Conservation (phyloP, 306 rosid genomes). For the Gillenia trifoliata region DNA sequence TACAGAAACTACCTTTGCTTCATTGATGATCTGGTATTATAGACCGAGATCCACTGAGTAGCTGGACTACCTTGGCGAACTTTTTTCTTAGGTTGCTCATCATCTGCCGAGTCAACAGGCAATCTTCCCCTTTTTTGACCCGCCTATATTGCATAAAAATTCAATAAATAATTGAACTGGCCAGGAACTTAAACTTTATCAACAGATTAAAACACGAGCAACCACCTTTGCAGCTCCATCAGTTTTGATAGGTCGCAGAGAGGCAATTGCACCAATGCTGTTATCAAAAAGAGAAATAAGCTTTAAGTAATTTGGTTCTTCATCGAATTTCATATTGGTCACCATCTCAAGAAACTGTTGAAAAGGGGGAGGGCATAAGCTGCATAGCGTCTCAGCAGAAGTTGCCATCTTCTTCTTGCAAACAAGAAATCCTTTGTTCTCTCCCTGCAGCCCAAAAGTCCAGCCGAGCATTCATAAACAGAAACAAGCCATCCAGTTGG, state of each 20-base stretch:
- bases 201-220: not conserved
- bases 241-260: slow-evolving; percentile 34
- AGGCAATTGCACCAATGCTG: slow-evolving; percentile 20
- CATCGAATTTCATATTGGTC: slow-evolving; percentile 36
- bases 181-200: not conserved
- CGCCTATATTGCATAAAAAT: slow-evolving; percentile 14
- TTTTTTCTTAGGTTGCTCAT: slow-evolving; percentile 25
- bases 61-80: slow-evolving; percentile 31
- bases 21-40: slow-evolving; percentile 31
- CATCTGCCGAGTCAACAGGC: slow-evolving; percentile 21
- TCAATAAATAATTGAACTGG: not conserved
- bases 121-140: slow-evolving; percentile 35
- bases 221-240: slow-evolving; percentile 35
- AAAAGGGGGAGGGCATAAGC: slow-evolving; percentile 32
- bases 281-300: slow-evolving; percentile 30
- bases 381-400: slow-evolving; percentile 29
- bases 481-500: not conserved
- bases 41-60: slow-evolving; percentile 37
- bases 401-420: slow-evolving; percentile 42
- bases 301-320: slow-evolving; percentile 35
- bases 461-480: slow-evolving; percentile 1
- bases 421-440: slow-evolving; percentile 39
- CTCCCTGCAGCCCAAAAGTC: slow-evolving; percentile 23
- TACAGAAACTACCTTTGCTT: slow-evolving; percentile 31
- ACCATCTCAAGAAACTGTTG: slow-evolving; percentile 34